A percentile compares a stretch with the other conserved stretches of the same genome.
Evolutionary conservation across 179 eudicot species (phyloP).

Genomic region (Spinacia oleracea): DNA sequence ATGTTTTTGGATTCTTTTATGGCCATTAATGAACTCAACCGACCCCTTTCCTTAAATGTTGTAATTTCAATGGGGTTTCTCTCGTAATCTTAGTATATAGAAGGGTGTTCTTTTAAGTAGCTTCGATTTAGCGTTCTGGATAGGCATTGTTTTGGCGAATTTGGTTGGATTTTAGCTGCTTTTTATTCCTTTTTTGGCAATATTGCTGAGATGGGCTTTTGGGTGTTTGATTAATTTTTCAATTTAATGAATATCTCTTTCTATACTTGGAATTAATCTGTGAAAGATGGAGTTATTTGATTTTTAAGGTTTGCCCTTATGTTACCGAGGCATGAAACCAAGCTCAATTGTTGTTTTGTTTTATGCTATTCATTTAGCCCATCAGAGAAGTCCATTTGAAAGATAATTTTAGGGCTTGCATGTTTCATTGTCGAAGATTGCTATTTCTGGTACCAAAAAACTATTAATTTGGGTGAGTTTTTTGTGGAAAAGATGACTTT

Average conservation of each 20-base stretch:
- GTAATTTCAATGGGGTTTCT: background rate
- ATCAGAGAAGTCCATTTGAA: background rate
- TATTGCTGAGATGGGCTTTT: background rate
- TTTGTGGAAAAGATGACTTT: background rate
- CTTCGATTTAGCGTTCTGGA: constrained; percentile 1
- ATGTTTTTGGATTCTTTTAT: background rate
- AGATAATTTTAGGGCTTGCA: background rate
- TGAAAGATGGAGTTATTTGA: background rate
- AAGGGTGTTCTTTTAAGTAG: background rate
- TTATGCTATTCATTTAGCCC: background rate
- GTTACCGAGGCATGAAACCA: background rate
- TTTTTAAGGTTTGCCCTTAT: background rate
- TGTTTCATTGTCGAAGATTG: background rate
- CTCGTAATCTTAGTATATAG: constrained; percentile 8
- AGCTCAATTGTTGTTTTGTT: background rate
- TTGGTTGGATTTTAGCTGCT: background rate
- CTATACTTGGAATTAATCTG: constrained; percentile 5
- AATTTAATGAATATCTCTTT: background rate
- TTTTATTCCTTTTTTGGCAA: constrained; percentile 6
- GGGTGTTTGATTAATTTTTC: background rate
- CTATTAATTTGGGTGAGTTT: background rate
- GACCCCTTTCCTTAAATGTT: background rate
- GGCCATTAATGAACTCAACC: constrained; percentile 5
- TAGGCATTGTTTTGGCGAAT: constrained; percentile 11
- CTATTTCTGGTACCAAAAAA: background rate